A percentile compares a stretch with the other conserved stretches of the same genome.
These are phyloP conservation scores for Sporothrix sp. DNA, from an alignment of 2,329 filamentous ascomycete species.

Conservation along the genomic window DNA sequence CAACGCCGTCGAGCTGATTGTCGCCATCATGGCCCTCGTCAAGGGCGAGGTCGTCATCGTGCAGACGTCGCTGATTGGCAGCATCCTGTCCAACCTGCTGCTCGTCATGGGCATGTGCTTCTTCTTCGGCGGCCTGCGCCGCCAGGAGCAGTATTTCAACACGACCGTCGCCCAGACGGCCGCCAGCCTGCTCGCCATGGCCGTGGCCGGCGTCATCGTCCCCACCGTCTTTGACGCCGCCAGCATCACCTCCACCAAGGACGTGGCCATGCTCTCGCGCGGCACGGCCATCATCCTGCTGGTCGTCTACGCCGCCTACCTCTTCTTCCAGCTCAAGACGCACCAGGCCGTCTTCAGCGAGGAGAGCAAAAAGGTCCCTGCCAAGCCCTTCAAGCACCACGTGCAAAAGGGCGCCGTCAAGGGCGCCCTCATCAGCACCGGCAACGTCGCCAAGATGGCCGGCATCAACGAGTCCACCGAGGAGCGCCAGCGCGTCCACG, in stretches of 20 bases:
- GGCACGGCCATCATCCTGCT: conserved; percentile 73
- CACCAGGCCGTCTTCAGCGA: conserved; percentile 72
- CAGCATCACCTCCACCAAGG: conserved; percentile 30
- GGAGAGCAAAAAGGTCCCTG: conserved; percentile 67
- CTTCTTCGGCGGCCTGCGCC: conserved; percentile 73
- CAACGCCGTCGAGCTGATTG: conserved; percentile 82
- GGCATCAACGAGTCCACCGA: conserved; percentile 22
- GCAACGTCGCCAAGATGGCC: conserved; percentile 28
- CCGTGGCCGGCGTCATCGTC: conserved; percentile 74
- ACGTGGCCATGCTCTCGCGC: conserved; percentile 56
- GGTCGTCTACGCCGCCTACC: conserved; percentile 71
- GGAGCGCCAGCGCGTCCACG: conserved; percentile 20
- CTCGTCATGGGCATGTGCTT: conserved; percentile 89
- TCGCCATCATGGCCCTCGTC: conserved; percentile 72
- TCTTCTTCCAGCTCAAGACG: conserved; percentile 85
- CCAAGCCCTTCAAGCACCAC: conserved; percentile 33
- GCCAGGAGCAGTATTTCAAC: conserved; percentile 82
- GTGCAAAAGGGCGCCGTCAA: conserved; percentile 28
- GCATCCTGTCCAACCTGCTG: conserved; percentile 82
- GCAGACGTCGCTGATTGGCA: conserved; percentile 84
- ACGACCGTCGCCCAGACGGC: conserved; percentile 85
- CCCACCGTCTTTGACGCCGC: conserved; percentile 71
- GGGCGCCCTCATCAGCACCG: conserved; percentile 32
- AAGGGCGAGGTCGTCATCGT: conserved; percentile 73
- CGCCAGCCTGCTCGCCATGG: conserved; percentile 67